A percentile compares a stretch with the other conserved stretches of the same genome.
phyloP scores from a whole-genome alignment of 2,329 filamentous ascomycete genomes.

The Pseudogymnoascus sp. region DNA sequence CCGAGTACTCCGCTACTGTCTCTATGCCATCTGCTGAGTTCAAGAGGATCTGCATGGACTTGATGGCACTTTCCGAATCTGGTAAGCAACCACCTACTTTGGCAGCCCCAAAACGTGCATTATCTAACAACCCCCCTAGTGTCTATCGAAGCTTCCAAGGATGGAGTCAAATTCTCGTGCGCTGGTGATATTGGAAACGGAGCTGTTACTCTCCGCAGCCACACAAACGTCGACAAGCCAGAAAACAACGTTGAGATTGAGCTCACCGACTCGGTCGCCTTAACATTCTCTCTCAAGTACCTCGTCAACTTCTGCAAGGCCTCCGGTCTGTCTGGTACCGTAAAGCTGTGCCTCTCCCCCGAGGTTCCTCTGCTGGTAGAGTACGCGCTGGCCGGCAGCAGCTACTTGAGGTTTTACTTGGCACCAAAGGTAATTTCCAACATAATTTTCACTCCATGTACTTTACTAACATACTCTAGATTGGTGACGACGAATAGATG shows the following conservation, averaged over 20 bases:
- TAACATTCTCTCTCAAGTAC: slow-evolving; percentile 99
- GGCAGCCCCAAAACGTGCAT: neutral
- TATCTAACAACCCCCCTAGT: slow-evolving; percentile 46
- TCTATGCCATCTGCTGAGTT: slow-evolving; percentile 86
- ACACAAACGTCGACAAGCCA: slow-evolving; percentile 84
- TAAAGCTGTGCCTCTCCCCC: slow-evolving; percentile 90
- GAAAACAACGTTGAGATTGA: slow-evolving; percentile 80
- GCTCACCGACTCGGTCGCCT: slow-evolving; percentile 81
- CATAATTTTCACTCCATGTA: neutral
- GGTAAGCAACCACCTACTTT: slow-evolving; percentile 49
- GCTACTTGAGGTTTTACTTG: slow-evolving; percentile 93
- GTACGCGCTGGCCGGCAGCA: slow-evolving; percentile 73
- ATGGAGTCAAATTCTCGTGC: slow-evolving; percentile 92
- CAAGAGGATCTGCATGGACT: slow-evolving; percentile 87
- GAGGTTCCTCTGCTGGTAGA: slow-evolving; percentile 95
- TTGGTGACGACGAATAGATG: slow-evolving; percentile 58
- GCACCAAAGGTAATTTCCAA: slow-evolving; percentile 72
- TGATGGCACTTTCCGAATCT: slow-evolving; percentile 89
- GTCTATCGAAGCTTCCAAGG: slow-evolving; percentile 91
- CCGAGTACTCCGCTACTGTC: slow-evolving; percentile 92
- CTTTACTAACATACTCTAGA: slow-evolving; percentile 41
- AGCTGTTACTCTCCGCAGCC: slow-evolving; percentile 81
- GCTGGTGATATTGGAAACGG: slow-evolving; percentile 94
- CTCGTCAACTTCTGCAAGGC: slow-evolving; percentile 99
- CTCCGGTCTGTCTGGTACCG: slow-evolving; percentile 68